These are phyloP conservation scores for Aphanomyces stellatus DNA, from an alignment of 352 stramenopile genomes.

Conservation along the genomic window DNA sequence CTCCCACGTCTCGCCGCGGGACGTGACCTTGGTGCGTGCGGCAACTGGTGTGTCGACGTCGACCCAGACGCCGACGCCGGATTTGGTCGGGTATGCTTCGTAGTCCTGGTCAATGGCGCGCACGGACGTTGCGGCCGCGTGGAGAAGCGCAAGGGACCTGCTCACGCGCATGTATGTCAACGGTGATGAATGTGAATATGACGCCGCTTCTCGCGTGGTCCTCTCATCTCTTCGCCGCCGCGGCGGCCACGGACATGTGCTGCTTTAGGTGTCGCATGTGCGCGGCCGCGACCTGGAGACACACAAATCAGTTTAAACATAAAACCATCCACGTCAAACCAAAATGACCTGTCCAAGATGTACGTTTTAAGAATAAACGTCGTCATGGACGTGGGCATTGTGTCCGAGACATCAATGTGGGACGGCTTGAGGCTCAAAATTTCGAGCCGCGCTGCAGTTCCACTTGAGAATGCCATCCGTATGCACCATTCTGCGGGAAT, in stretches of 20 bases:
- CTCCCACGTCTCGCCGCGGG: conserved; percentile 41
- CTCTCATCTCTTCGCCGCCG: neutral
- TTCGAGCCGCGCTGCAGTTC: too few species aligned
- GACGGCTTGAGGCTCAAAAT: too few species aligned
- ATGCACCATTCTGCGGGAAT: too few species aligned
- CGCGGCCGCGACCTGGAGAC: too few species aligned
- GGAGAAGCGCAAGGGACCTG: neutral
- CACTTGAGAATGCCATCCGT: too few species aligned
- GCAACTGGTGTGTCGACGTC: conserved; percentile 46
- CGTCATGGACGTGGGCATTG: too few species aligned
- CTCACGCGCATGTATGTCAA: neutral
- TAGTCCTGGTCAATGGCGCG: neutral
- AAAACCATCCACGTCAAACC: too few species aligned
- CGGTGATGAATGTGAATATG: neutral
- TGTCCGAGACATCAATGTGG: too few species aligned
- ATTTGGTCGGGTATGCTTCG: conserved; percentile 2
- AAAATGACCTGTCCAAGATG: too few species aligned
- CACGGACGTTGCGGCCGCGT: neutral
- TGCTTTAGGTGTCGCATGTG: too few species aligned
- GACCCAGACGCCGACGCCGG: conserved; percentile 30
- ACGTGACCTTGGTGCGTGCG: conserved; percentile 31
- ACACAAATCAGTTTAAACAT: too few species aligned
- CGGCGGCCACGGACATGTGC: neutral
- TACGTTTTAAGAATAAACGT: too few species aligned
- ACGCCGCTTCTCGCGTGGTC: neutral